Percentiles rank a stretch among this genome's conserved stretches.
Conservation (phyloP, 1,284 basidiomycete species). For the Ustilago shanxiensis region DNA sequence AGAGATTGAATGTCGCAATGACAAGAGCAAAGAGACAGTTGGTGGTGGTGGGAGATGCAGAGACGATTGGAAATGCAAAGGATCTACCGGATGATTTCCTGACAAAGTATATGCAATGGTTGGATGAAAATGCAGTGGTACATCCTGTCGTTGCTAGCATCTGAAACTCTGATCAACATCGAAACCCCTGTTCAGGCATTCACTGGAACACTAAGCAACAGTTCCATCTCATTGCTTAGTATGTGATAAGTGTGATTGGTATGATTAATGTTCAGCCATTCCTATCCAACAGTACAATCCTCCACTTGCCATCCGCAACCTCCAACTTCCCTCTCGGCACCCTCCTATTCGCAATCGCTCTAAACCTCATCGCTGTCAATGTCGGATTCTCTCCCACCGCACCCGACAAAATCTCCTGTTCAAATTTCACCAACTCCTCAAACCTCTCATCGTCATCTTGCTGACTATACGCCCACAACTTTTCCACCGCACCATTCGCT, state of each 20-base stretch:
- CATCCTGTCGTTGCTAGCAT: conserved; percentile 46
- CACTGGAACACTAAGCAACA: neutral
- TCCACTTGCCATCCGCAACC: conserved; percentile 38
- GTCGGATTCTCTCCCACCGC: conserved; percentile 21
- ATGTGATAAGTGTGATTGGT: neutral
- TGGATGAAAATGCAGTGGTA: conserved; percentile 89
- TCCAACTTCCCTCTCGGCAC: conserved; percentile 28
- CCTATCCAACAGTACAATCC: conserved; percentile 29
- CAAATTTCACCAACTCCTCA: conserved; percentile 34
- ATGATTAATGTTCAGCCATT: neutral
- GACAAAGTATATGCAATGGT: conserved; percentile 84
- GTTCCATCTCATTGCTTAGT: too few species aligned
- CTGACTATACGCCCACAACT: conserved; percentile 41
- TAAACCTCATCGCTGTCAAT: conserved; percentile 29
- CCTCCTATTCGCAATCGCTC: conserved; percentile 27
- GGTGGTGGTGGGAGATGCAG: conserved; percentile 63
- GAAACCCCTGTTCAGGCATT: neutral
- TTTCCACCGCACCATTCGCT: conserved; percentile 26
- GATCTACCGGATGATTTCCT: conserved; percentile 49
- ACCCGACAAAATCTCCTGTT: conserved; percentile 38
- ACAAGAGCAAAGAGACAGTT: conserved; percentile 66
- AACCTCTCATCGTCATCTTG: conserved; percentile 40
- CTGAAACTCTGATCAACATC: neutral
- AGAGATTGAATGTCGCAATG: conserved; percentile 67
- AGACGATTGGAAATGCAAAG: conserved; percentile 47